Evolutionary conservation across 176 grass and related monocot genomes (phyloP), one percentile per base, ranked within the genome.

Genomic region (Olyra latifolia): DNA sequence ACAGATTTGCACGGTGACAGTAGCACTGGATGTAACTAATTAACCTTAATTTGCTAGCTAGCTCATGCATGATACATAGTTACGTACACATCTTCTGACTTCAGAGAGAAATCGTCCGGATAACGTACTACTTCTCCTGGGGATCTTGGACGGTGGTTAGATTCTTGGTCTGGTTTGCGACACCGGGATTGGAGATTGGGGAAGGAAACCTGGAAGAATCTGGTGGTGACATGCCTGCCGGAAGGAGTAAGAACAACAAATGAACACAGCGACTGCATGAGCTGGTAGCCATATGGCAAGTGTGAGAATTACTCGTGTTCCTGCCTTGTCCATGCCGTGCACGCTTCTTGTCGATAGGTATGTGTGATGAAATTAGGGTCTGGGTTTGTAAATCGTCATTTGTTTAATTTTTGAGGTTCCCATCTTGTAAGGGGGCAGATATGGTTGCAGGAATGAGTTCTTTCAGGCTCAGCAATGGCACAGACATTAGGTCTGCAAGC

Each of bases 121-220:
- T 9, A 67, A 48, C 41, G 15, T 39, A 24, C 55, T 52, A 3
- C 48, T 7, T 25, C 17, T 14, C 24, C 53, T 46, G 62, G 62
- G 76, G 25, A 82, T 50, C 43, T 22, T 23, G 58, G 69, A 38
- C n/a, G 86, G 59, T 56, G 41, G 67, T 76, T 72, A 28, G 75
- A 84, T 75, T 79, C 76, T 84, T 80, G 76, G 63, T 75, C 70
- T 69, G 20, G 66, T 53, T 69, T 25, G 22, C 15, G 1, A 25
- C 32, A 8, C n/a, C 10, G 72, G 83, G 50, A 70, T 40, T 10
- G 30, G 55, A 39, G 46, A 40, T 55, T 14, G n/a, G 35, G 63
- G 77, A 75, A 75, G 47, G 78, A 80, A 56, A 89, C 84, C 76
- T 80, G 82, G 35, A 63, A 59, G 70, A 64, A 89, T 85, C 71